Evolutionary conservation across 805 yeast species (phyloP).

Genomic region (Grigorovia humatica): DNA sequence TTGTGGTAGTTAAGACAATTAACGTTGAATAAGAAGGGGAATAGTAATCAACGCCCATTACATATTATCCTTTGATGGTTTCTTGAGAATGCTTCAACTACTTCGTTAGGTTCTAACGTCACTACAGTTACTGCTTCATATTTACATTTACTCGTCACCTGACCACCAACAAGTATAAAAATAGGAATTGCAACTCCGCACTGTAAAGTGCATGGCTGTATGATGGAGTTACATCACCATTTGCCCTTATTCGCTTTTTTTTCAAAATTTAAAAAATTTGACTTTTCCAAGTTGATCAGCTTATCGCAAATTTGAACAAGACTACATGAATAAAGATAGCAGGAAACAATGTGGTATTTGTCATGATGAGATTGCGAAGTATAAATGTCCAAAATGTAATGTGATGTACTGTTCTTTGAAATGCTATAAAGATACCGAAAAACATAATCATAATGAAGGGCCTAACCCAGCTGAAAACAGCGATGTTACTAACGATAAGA

Average conservation of each 20-base stretch:
- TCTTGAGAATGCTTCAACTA: no score
- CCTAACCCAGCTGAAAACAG: slow-evolving; percentile 6
- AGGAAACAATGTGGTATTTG: slow-evolving; percentile 28
- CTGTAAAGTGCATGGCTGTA: no score
- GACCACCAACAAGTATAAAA: no score
- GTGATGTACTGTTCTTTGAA: slow-evolving; percentile 43
- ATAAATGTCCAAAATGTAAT: slow-evolving; percentile 41
- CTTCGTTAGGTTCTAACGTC: no score
- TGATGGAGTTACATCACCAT: no score
- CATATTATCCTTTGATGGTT: no score
- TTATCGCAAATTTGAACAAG: not conserved
- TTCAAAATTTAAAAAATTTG: not conserved
- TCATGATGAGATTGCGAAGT: slow-evolving; percentile 27
- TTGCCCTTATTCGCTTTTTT: not conserved
- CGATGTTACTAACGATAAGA: not conserved
- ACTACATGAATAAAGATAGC: not conserved
- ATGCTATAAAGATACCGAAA: slow-evolving; percentile 39
- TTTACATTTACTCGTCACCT: no score
- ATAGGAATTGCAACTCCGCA: no score
- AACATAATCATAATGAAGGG: slow-evolving; percentile 26
- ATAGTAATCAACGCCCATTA: no score
- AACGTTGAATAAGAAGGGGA: no score
- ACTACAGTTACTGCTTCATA: no score
- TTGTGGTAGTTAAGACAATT: no score
- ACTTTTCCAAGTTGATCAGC: not conserved